Evolutionary conservation across 176 grass and related monocot species (phyloP).

Genomic region (Phoenix roebelenii): DNA sequence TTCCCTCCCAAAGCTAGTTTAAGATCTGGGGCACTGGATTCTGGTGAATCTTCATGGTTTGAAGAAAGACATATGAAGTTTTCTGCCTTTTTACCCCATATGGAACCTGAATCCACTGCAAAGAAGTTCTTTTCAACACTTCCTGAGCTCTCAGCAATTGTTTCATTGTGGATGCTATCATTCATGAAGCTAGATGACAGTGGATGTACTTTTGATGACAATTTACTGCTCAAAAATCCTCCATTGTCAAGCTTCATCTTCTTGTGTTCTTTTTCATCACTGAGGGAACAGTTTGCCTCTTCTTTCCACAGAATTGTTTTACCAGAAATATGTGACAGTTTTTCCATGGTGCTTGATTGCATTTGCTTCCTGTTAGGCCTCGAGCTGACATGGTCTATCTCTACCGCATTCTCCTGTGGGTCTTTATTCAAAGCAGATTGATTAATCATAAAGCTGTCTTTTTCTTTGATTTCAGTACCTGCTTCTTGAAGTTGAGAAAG

Average conservation of each 20-base stretch:
- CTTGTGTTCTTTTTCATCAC: slow-evolving; percentile 35
- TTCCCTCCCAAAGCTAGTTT: slow-evolving; percentile 31
- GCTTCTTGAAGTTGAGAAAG: slow-evolving; percentile 22
- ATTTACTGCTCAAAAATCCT: slow-evolving; percentile 23
- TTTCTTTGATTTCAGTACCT: slow-evolving; percentile 9
- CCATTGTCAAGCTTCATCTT: slow-evolving; percentile 50
- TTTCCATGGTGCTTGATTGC: slow-evolving; percentile 16
- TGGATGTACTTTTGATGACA: slow-evolving; percentile 41
- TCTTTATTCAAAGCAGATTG: slow-evolving; percentile 10
- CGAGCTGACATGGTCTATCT: slow-evolving; percentile 12
- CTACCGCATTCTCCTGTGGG: slow-evolving; percentile 22
- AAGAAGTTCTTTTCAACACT: slow-evolving; percentile 39
- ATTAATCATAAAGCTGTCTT: neutral
- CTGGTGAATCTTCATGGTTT: slow-evolving; percentile 35
- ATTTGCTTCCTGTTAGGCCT: slow-evolving; percentile 1
- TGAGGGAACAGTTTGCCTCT: slow-evolving; percentile 13
- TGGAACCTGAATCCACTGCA: slow-evolving; percentile 30
- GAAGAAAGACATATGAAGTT: slow-evolving; percentile 23
- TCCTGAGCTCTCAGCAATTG: slow-evolving; percentile 25
- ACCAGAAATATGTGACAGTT: slow-evolving; percentile 8
- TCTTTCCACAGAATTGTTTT: slow-evolving; percentile 19
- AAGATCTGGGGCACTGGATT: slow-evolving; percentile 34
- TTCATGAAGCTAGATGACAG: slow-evolving; percentile 26
- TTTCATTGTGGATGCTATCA: slow-evolving; percentile 31
- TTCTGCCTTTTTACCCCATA: slow-evolving; percentile 14